phyloP scores from a whole-genome alignment of 2,329 filamentous ascomycete species.

The Penicillium glabrum region DNA sequence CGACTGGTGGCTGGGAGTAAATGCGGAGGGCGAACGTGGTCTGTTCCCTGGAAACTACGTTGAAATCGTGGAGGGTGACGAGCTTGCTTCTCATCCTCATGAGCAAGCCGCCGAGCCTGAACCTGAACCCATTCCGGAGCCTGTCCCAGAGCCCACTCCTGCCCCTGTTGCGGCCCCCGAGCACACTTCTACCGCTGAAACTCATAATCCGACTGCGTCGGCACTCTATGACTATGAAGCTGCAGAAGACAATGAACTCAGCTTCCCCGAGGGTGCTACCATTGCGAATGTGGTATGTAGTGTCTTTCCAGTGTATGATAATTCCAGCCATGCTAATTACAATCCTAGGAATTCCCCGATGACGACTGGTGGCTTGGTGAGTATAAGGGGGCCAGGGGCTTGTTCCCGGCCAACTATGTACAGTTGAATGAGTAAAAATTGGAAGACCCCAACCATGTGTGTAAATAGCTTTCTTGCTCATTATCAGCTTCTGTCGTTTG shows the following conservation, averaged over 20 bases:
- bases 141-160: conserved; percentile 32
- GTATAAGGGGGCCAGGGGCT: conserved; percentile 73
- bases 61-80: conserved; percentile 70
- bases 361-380: conserved; percentile 98
- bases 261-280: conserved; percentile 85
- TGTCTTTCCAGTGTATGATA: background rate
- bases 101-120: conserved; percentile 24
- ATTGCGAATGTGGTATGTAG: conserved; percentile 72
- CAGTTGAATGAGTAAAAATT: conserved; percentile 34
- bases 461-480: conserved; percentile 10
- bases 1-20: conserved; percentile 98
- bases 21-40: conserved; percentile 77
- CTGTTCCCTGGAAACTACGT: conserved; percentile 98
- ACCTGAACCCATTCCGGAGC: conserved; percentile 19
- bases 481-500: background rate
- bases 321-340: conserved; percentile 23
- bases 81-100: conserved; percentile 29
- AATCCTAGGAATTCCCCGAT: conserved; percentile 79
- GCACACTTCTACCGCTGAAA: conserved; percentile 2
- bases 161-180: conserved; percentile 36
- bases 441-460: background rate
- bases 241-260: conserved; percentile 83
- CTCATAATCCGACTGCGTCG: conserved; percentile 66
- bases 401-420: conserved; percentile 68
- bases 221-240: conserved; percentile 96